phyloP scores from a whole-genome alignment of 164 flowering plant species.

The Stephania japonica region DNA sequence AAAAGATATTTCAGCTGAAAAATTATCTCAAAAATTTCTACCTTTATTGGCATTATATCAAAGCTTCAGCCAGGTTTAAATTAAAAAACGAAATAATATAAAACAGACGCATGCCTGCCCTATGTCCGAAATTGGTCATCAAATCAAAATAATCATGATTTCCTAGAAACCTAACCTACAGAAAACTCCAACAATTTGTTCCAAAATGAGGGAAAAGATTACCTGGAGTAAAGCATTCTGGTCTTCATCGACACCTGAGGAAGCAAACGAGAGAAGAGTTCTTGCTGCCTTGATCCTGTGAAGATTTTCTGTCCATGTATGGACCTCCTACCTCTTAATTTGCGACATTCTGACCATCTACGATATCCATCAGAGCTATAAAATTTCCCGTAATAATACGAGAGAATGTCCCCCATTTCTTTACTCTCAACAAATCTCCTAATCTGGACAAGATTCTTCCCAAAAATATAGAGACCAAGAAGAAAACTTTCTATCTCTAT shows the following conservation, averaged over 20 bases:
- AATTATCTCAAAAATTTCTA: too few relatives aligned
- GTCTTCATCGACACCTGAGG: constrained; percentile 41
- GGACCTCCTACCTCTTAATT: constrained; percentile 47
- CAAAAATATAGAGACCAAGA: constrained; percentile 81
- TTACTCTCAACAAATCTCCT: constrained; percentile 56
- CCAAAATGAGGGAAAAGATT: constrained; percentile 10
- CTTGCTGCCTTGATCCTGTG: constrained; percentile 75
- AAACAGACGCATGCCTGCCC: not conserved
- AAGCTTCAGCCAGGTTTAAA: not conserved
- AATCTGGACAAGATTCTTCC: constrained; percentile 69
- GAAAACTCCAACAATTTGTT: not conserved
- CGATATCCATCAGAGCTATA: constrained; percentile 45
- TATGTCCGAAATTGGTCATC: not conserved
- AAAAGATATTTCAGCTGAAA: too few relatives aligned
- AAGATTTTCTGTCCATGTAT: constrained; percentile 67
- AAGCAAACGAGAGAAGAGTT: constrained; percentile 61
- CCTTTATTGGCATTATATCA: too few relatives aligned
- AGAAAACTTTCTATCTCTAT: constrained; percentile 58
- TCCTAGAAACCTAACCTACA: not conserved
- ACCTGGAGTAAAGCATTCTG: constrained; percentile 53
- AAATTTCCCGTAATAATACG: constrained; percentile 75
- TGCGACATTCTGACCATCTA: constrained; percentile 72
- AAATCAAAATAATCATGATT: not conserved
- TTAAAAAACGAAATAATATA: not conserved
- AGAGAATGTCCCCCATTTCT: constrained; percentile 56